These are phyloP conservation scores for Pulveroboletus sp. DNA, from an alignment of 768 basidiomycete genomes.

Conservation along the genomic window DNA sequence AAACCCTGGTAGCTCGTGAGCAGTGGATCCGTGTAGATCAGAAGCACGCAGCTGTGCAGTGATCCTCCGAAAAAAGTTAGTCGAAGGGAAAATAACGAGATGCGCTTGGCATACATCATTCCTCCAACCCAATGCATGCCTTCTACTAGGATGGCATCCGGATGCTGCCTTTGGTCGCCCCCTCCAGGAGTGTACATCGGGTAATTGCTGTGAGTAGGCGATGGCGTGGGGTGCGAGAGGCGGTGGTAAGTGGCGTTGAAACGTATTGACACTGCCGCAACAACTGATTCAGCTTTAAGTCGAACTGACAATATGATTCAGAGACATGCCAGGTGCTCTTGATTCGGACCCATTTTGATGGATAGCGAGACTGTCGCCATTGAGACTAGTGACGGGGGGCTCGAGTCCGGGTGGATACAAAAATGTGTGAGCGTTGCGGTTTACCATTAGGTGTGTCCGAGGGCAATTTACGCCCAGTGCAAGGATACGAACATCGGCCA, in stretches of 20 bases:
- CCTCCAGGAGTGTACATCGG: slow-evolving; percentile 72
- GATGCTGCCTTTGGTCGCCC: slow-evolving; percentile 59
- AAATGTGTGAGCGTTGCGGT: slow-evolving; percentile 63
- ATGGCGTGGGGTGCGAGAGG: slow-evolving; percentile 55
- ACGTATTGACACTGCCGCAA: background rate
- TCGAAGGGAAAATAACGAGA: background rate
- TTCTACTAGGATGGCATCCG: slow-evolving; percentile 48
- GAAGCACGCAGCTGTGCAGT: slow-evolving; percentile 53
- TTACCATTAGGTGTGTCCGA: slow-evolving; percentile 51
- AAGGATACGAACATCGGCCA: slow-evolving; percentile 68
- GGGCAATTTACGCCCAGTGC: slow-evolving; percentile 64
- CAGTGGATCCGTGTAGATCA: slow-evolving; percentile 36
- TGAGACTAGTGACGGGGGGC: slow-evolving; percentile 14
- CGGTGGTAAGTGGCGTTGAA: slow-evolving; percentile 33
- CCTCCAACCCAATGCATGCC: slow-evolving; percentile 72
- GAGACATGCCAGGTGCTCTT: slow-evolving; percentile 1
- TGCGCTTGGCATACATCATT: slow-evolving; percentile 48
- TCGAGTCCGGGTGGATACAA: slow-evolving; percentile 66
- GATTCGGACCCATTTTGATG: slow-evolving; percentile 4
- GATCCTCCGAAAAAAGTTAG: slow-evolving; percentile 41
- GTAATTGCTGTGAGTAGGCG: slow-evolving; percentile 52
- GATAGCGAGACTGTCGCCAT: background rate
- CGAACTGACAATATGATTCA: background rate
- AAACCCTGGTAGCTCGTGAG: slow-evolving; percentile 40
- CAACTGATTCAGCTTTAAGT: background rate